These are phyloP conservation scores for Eremochloa ophiuroides DNA, from an alignment of 176 grass and related monocot species.

Conservation along the genomic window DNA sequence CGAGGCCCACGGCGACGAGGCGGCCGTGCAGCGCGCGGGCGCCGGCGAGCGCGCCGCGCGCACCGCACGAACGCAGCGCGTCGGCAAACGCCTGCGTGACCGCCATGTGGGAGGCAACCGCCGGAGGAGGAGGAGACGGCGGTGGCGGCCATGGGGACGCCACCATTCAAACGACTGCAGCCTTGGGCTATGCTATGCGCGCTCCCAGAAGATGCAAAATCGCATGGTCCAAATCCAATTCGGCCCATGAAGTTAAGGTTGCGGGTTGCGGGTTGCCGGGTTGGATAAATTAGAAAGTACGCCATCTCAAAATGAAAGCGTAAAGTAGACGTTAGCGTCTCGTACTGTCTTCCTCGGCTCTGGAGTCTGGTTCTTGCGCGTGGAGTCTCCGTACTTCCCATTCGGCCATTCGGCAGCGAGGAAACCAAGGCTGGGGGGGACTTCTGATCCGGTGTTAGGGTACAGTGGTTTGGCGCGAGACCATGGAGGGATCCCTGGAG, in stretches of 20 bases:
- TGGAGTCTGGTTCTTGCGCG: constrained; percentile 2
- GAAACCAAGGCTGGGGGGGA: neutral
- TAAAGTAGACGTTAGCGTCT: accelerated
- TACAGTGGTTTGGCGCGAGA: constrained; percentile 18
- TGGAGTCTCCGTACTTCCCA: neutral
- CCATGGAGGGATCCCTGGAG: constrained; percentile 67
- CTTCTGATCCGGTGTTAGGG: constrained; percentile 16
- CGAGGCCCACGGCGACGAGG: constrained; percentile 70
- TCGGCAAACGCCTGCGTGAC: constrained; percentile 71
- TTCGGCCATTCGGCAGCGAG: neutral
- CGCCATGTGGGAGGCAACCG: constrained; percentile 56
- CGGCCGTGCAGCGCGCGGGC: constrained; percentile 67
- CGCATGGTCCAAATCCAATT: neutral
- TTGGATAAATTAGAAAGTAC: neutral
- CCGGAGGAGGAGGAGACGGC: constrained; percentile 3
- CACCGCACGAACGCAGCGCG: constrained; percentile 43
- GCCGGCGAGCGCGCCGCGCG: constrained; percentile 28
- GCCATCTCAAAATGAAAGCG: neutral
- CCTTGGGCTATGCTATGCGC: neutral
- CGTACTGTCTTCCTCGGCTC: neutral
- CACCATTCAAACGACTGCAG: constrained; percentile 60
- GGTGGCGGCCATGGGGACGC: constrained; percentile 63
- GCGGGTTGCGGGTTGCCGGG: neutral
- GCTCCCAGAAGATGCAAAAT: neutral
- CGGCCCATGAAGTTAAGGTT: neutral